These are phyloP conservation scores for Corrigiola litoralis DNA, from an alignment of 179 eudicot species.

Conservation along the genomic window DNA sequence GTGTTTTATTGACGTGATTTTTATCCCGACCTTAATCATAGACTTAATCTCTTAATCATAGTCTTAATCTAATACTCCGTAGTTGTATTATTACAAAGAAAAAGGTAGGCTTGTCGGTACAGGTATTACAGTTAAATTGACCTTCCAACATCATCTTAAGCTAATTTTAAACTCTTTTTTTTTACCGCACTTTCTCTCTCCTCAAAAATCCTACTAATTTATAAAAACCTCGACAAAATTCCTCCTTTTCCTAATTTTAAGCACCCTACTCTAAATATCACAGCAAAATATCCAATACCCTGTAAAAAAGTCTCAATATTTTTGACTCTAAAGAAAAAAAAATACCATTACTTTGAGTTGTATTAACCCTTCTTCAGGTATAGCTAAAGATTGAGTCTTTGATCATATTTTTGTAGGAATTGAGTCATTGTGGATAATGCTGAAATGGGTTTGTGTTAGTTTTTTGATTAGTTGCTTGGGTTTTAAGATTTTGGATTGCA, in stretches of 20 bases:
- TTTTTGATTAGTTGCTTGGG: neutral
- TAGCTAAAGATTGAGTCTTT: neutral
- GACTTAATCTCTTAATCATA: no score
- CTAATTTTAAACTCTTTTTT: neutral
- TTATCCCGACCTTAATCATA: no score
- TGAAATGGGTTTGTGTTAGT: conserved; percentile 13
- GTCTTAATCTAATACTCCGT: no score
- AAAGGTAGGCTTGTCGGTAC: conserved; percentile 14
- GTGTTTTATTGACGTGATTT: no score
- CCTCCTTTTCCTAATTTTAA: conserved; percentile 13
- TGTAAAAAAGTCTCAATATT: conserved; percentile 9
- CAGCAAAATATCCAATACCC: neutral
- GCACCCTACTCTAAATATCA: conserved; percentile 1
- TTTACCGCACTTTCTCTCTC: conserved; percentile 5
- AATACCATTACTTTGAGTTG: conserved; percentile 6
- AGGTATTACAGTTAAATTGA: conserved; percentile 27
- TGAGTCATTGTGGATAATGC: conserved; percentile 9
- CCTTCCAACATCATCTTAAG: neutral
- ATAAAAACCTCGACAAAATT: neutral
- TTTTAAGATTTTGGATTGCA: conserved; percentile 15
- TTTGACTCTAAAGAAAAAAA: conserved; percentile 9
- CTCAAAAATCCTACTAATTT: no score
- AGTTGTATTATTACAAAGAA: neutral
- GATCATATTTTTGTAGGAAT: neutral
- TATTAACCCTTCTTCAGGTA: conserved; percentile 21